Conservation (phyloP, 202 grass and related monocot species). For the Cymbopogon flexuosus region DNA sequence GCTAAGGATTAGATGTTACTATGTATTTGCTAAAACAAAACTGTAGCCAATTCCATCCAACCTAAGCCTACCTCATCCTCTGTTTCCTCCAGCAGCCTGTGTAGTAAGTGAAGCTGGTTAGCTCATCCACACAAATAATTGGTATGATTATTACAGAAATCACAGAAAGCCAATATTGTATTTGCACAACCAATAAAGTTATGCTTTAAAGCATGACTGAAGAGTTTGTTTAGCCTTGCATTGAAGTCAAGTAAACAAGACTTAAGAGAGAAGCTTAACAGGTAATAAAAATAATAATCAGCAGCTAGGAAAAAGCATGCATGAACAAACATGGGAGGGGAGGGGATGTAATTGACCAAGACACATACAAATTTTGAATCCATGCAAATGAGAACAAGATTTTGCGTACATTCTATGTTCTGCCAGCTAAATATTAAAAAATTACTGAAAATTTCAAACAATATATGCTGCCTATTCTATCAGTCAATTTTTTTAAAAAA, state of each 20-base stretch:
- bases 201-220: not conserved
- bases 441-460: not conserved
- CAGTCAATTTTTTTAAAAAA: no score
- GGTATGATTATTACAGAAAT: constrained; percentile 2
- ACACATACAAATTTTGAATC: not conserved
- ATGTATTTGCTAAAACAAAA: not conserved
- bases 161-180: not conserved
- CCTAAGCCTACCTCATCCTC: constrained; percentile 68
- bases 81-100: constrained; percentile 87
- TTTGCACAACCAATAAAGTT: not conserved
- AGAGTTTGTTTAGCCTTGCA: not conserved
- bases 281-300: not conserved
- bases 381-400: not conserved
- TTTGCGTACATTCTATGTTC: not conserved
- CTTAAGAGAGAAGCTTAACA: not conserved
- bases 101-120: constrained; percentile 34
- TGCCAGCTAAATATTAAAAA: not conserved
- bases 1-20: not conserved
- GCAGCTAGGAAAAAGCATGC: not conserved
- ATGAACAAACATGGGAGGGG: not conserved
- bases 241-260: not conserved
- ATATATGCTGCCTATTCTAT: no score
- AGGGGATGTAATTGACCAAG: not conserved
- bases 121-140: constrained; percentile 10
- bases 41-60: not conserved